Conservation (phyloP, 345 rosid genomes). For the Euphorbia lathyris region DNA sequence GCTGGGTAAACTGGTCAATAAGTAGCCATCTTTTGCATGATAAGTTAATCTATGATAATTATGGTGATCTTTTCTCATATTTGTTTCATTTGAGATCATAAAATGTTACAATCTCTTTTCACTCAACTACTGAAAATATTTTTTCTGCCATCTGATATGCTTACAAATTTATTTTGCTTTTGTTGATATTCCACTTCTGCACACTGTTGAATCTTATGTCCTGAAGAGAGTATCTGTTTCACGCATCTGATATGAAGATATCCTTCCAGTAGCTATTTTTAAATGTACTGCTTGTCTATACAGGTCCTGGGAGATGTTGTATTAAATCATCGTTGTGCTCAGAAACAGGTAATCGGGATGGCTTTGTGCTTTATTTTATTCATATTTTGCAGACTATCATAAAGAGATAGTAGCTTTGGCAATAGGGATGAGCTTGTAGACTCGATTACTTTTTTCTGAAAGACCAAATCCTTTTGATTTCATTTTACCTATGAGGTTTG, state of each 20-base stretch:
- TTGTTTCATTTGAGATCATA: background rate
- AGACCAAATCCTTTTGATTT: background rate
- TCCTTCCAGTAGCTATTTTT: background rate
- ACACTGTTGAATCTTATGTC: background rate
- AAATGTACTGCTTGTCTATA: constrained; percentile 7
- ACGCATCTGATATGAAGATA: background rate
- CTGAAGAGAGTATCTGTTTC: background rate
- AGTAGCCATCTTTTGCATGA: background rate
- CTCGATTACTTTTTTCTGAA: background rate
- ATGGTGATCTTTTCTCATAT: background rate
- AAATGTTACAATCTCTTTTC: background rate
- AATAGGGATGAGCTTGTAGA: background rate
- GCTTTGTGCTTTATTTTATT: background rate
- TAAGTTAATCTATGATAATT: background rate
- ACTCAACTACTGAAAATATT: background rate
- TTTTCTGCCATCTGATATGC: background rate
- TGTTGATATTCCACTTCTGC: background rate
- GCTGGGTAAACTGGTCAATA: background rate
- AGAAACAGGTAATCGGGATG: constrained; percentile 37
- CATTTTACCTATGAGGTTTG: background rate
- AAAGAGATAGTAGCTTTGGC: background rate
- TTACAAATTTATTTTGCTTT: background rate
- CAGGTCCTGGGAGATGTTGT: constrained; percentile 54
- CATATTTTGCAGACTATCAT: background rate
- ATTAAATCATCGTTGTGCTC: constrained; percentile 54